phyloP scores from a whole-genome alignment of 2,329 filamentous ascomycete genomes.

The Pochonia chlamydosporia region DNA sequence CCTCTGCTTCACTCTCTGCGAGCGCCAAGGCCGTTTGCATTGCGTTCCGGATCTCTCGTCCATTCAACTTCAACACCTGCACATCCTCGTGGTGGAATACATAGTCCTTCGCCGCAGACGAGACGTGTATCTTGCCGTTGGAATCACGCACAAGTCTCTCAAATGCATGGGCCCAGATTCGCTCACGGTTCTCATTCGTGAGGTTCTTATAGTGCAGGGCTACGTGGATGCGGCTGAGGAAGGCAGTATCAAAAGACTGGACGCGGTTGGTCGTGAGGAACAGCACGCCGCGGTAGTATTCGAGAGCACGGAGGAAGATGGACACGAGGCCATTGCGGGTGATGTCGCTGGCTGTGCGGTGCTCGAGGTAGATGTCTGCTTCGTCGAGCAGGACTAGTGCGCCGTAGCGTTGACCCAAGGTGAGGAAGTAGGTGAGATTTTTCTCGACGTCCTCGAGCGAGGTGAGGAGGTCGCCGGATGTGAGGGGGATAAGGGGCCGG shows the following conservation, averaged over 20 bases:
- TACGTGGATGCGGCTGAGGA: slow-evolving; percentile 44
- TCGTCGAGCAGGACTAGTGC: slow-evolving; percentile 53
- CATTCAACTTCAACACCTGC: slow-evolving; percentile 33
- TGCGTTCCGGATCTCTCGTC: slow-evolving; percentile 35
- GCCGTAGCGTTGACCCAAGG: slow-evolving; percentile 42
- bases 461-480: slow-evolving; percentile 41
- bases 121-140: slow-evolving; percentile 28
- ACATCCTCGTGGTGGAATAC: slow-evolving; percentile 31
- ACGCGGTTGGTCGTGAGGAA: slow-evolving; percentile 47
- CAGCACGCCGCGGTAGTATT: slow-evolving; percentile 45
- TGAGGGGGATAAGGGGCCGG: slow-evolving; percentile 45
- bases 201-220: slow-evolving; percentile 40
- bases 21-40: slow-evolving; percentile 40
- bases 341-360: slow-evolving; percentile 37
- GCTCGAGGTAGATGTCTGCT: slow-evolving; percentile 54
- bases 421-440: slow-evolving; percentile 41
- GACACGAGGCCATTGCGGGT: slow-evolving; percentile 42
- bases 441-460: slow-evolving; percentile 32
- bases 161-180: not conserved
- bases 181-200: slow-evolving; percentile 1
- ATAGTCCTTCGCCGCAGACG: slow-evolving; percentile 32
- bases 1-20: slow-evolving; percentile 35
- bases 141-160: slow-evolving; percentile 25
- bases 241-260: slow-evolving; percentile 40
- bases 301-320: slow-evolving; percentile 43